A percentile compares a stretch with the other conserved stretches of the same genome.
Evolutionary conservation across 2,329 filamentous ascomycete species (phyloP).

Genomic region (Aspergillus sergii): DNA sequence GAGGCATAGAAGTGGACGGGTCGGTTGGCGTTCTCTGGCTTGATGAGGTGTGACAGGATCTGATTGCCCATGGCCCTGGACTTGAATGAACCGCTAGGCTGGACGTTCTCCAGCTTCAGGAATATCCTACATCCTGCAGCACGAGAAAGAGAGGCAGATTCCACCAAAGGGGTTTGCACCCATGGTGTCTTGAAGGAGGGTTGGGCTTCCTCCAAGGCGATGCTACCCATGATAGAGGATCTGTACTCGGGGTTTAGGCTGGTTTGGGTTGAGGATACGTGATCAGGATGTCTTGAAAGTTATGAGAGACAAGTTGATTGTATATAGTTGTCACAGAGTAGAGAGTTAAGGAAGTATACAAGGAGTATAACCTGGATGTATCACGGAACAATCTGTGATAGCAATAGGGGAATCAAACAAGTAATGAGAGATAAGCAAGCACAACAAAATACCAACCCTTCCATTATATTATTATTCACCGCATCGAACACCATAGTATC

Average conservation of each 20-base stretch:
- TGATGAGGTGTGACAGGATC: constrained; percentile 57
- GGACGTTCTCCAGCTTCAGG: constrained; percentile 82
- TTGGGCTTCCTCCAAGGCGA: constrained; percentile 30
- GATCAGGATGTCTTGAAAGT: constrained; percentile 6
- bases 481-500: constrained; percentile 13
- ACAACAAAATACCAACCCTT: constrained; percentile 17
- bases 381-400: background rate
- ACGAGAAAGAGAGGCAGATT: constrained; percentile 67
- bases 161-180: constrained; percentile 71
- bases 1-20: constrained; percentile 75
- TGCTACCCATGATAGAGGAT: constrained; percentile 38
- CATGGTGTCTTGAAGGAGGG: constrained; percentile 55
- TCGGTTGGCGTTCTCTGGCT: constrained; percentile 43
- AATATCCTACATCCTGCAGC: constrained; percentile 77
- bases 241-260: background rate
- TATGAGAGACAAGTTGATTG: constrained; percentile 1
- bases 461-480: constrained; percentile 27
- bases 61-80: constrained; percentile 74
- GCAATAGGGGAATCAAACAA: background rate
- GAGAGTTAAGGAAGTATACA: constrained; percentile 3
- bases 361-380: background rate
- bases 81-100: constrained; percentile 86
- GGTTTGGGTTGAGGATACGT: background rate
- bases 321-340: background rate
- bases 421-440: constrained; percentile 1